Percentiles rank a stretch among this genome's conserved stretches.
Conservation (phyloP, 2,329 filamentous ascomycete genomes). For the Gremmenia infestans region DNA sequence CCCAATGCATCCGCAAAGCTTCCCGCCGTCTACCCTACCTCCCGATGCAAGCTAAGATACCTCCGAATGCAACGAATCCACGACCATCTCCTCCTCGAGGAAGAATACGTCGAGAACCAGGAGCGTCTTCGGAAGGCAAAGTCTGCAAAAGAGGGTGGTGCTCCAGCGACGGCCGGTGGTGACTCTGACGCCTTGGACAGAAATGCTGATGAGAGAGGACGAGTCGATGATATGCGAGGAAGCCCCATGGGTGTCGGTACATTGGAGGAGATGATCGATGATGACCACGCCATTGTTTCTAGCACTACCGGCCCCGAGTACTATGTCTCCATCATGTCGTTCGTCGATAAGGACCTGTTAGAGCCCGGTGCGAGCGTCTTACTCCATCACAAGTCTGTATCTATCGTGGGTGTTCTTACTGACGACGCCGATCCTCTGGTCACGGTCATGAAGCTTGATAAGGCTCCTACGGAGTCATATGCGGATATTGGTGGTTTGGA, state of each 20-base stretch:
- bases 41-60: slow-evolving; percentile 94
- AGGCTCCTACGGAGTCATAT: slow-evolving; percentile 96
- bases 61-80: slow-evolving; percentile 98
- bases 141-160: slow-evolving; percentile 65
- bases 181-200: slow-evolving; percentile 75
- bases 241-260: slow-evolving; percentile 98
- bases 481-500: slow-evolving; percentile 97
- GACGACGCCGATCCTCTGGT: slow-evolving; percentile 94
- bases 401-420: slow-evolving; percentile 93
- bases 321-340: slow-evolving; percentile 99
- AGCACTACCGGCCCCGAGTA: slow-evolving; percentile 97
- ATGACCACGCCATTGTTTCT: slow-evolving; percentile 97
- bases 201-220: slow-evolving; percentile 88
- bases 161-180: slow-evolving; percentile 50
- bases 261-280: slow-evolving; percentile 96
- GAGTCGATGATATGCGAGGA: slow-evolving; percentile 97
- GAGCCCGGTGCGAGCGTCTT: slow-evolving; percentile 95
- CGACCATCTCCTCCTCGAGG: slow-evolving; percentile 92
- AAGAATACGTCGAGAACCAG: slow-evolving; percentile 99
- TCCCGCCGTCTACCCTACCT: slow-evolving; percentile 88
- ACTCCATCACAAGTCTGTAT: slow-evolving; percentile 95
- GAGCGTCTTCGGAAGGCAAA: slow-evolving; percentile 92
- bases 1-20: slow-evolving; percentile 94
- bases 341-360: slow-evolving; percentile 96
- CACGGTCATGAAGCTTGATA: slow-evolving; percentile 98